Evolutionary conservation across 1,139 yeast species (phyloP).

Genomic region (Taphrina pruni): DNA sequence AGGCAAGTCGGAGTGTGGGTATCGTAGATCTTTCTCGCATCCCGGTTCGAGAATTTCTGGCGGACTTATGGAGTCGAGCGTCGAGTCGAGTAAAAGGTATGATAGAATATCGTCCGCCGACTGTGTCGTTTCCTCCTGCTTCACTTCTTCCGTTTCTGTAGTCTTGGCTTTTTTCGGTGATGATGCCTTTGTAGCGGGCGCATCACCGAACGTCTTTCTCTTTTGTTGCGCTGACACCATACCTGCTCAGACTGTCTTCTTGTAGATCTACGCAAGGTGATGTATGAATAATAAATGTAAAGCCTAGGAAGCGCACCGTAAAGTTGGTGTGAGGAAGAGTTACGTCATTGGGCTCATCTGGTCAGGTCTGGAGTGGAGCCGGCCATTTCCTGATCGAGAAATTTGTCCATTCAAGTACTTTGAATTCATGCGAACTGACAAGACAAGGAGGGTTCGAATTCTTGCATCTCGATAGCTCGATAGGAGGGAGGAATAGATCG

Average conservation of each 20-base stretch:
- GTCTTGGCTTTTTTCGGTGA: background rate
- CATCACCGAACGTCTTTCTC: background rate
- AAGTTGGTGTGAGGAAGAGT: background rate
- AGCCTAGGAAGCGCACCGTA: too few relatives aligned
- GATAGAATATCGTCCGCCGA: constrained; percentile 1
- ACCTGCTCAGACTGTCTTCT: background rate
- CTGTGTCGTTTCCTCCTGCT: background rate
- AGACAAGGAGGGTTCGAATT: too few relatives aligned
- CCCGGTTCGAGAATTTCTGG: constrained; percentile 19
- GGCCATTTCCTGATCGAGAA: background rate
- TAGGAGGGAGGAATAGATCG: too few relatives aligned
- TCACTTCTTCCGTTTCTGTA: background rate
- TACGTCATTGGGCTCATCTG: constrained; percentile 4
- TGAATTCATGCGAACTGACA: background rate
- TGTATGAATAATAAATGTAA: too few relatives aligned
- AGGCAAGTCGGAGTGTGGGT: constrained; percentile 22
- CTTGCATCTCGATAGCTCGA: too few relatives aligned
- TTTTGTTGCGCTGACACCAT: background rate
- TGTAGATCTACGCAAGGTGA: too few relatives aligned
- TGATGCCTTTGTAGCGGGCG: background rate
- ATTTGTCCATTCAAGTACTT: background rate
- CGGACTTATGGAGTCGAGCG: constrained; percentile 26
- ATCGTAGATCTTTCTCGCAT: constrained; percentile 17
- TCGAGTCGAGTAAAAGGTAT: constrained; percentile 25
- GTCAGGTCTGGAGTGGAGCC: background rate